Evolutionary conservation across 2,329 filamentous ascomycete species (phyloP), one percentile per base, ranked within the genome.

Genomic region (Cyanodermella asteris): DNA sequence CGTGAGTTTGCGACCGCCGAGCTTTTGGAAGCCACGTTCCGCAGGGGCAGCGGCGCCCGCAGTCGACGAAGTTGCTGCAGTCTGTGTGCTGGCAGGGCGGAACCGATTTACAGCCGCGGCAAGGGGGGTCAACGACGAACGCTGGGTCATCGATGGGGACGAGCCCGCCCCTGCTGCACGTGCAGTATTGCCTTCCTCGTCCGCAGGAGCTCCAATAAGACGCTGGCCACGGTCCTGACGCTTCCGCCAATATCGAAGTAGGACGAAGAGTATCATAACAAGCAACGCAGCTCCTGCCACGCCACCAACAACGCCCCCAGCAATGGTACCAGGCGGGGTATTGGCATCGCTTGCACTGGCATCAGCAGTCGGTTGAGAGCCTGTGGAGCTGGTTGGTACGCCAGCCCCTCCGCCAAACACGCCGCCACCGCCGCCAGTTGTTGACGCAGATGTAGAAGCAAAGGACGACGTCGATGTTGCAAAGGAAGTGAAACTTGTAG

Each of bases 271-370:
- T 6, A 64, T 38, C 6, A 64, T 39, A 8, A 62, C 57, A 17
- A 61, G 38, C 15, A 64, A 66, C 17, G 64, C 63, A 24, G 68
- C 52, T 22, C 64, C 64, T 10, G 66, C 66, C 14, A 72, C 53
- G n/a, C 71, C 61, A 23, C 64, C 64, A 6, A 66, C 66, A 12
- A 68, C 62, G 4, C 71, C 57, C 30, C 55, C 54, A 25, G 19
- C 10, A 25, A 21, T 20, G 7, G 28, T 28, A 22, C 19, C 22
- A 22, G 30, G 26, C 9, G 33, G 31, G 18, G 31, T 20, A n/a
- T 24, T 27, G 18, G 25, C 25, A 15, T 21, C 31, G 11, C 24
- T 29, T 10, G 33, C 34, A 24, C 21, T 30, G 13, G 22, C 34
- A 33, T 34, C 34, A 29, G 25, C 18, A 23, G 16, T 8, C 14